Conservation (phyloP, 768 basidiomycete species). For the Trametes coccinea region DNA sequence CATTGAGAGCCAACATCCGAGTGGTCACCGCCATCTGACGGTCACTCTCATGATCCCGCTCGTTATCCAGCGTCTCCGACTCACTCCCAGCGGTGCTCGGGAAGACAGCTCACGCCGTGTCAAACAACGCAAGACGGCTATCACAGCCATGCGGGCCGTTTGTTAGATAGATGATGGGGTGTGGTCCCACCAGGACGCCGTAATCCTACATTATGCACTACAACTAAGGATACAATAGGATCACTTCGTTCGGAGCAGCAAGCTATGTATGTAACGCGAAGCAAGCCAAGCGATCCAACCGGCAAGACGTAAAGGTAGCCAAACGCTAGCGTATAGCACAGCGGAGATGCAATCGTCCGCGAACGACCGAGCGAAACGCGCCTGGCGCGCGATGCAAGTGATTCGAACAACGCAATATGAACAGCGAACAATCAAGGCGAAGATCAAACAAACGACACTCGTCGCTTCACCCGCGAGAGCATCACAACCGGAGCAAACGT, state of each 20-base stretch:
- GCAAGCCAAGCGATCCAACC: neutral
- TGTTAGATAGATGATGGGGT: neutral
- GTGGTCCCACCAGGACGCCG: conserved; percentile 5
- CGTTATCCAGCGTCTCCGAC: too few relatives aligned
- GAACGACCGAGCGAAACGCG: conserved; percentile 21
- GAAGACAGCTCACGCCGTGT: too few relatives aligned
- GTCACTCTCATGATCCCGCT: too few relatives aligned
- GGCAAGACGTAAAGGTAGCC: neutral
- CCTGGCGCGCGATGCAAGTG: conserved; percentile 6
- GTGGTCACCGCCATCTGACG: neutral
- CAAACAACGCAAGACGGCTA: too few relatives aligned
- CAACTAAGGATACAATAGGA: conserved; percentile 23
- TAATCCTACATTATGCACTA: conserved; percentile 19
- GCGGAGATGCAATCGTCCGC: conserved; percentile 18
- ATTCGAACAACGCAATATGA: conserved; percentile 3
- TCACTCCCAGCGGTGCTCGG: too few relatives aligned
- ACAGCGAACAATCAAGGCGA: conserved; percentile 2
- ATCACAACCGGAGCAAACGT: neutral
- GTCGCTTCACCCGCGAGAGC: too few relatives aligned
- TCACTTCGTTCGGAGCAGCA: conserved; percentile 3
- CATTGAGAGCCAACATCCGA: too few relatives aligned
- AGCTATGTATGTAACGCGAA: neutral
- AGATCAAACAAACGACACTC: neutral
- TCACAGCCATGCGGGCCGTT: too few relatives aligned
- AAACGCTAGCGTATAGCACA: neutral